Percentiles rank a stretch among this genome's conserved stretches.
These are phyloP conservation scores for Alternaria atra DNA, from an alignment of 2,329 filamentous ascomycete genomes.

Conservation along the genomic window DNA sequence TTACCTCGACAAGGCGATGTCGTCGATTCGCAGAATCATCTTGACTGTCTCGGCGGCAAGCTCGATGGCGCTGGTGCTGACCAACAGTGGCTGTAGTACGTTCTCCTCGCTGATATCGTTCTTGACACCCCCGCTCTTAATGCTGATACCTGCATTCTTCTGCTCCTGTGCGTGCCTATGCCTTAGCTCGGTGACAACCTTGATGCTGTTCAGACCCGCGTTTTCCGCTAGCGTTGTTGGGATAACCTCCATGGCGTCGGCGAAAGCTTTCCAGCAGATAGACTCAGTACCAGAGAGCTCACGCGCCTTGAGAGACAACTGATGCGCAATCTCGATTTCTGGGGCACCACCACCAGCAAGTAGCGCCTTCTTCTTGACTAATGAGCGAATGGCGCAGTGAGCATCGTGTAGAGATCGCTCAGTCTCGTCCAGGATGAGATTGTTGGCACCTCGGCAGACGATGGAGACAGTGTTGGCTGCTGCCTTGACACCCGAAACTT, in stretches of 20 bases:
- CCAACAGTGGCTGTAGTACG: slow-evolving; percentile 91
- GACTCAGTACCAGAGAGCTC: slow-evolving; percentile 89
- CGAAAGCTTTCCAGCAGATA: slow-evolving; percentile 99
- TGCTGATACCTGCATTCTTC: slow-evolving; percentile 95
- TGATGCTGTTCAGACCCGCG: slow-evolving; percentile 96
- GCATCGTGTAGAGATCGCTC: slow-evolving; percentile 97
- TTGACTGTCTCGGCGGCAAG: slow-evolving; percentile 98
- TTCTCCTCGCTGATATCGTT: slow-evolving; percentile 97
- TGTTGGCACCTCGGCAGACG: slow-evolving; percentile 93
- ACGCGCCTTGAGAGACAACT: slow-evolving; percentile 82
- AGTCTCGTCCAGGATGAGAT: slow-evolving; percentile 92
- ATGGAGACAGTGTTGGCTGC: slow-evolving; percentile 89
- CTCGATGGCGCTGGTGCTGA: slow-evolving; percentile 97
- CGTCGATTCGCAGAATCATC: slow-evolving; percentile 80
- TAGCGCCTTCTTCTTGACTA: slow-evolving; percentile 99
- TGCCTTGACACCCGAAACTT: slow-evolving; percentile 89
- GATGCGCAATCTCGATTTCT: slow-evolving; percentile 93
- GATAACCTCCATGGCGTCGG: slow-evolving; percentile 95
- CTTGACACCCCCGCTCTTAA: slow-evolving; percentile 97
- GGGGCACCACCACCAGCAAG: slow-evolving; percentile 96
- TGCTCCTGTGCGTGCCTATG: slow-evolving; percentile 95
- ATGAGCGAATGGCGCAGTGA: slow-evolving; percentile 93
- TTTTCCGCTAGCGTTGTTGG: slow-evolving; percentile 98
- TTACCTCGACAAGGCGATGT: slow-evolving; percentile 64
- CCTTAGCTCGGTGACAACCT: slow-evolving; percentile 94